A percentile compares a stretch with the other conserved stretches of the same genome.
Conservation (phyloP, 768 basidiomycete species). For the Pholiota molesta region DNA sequence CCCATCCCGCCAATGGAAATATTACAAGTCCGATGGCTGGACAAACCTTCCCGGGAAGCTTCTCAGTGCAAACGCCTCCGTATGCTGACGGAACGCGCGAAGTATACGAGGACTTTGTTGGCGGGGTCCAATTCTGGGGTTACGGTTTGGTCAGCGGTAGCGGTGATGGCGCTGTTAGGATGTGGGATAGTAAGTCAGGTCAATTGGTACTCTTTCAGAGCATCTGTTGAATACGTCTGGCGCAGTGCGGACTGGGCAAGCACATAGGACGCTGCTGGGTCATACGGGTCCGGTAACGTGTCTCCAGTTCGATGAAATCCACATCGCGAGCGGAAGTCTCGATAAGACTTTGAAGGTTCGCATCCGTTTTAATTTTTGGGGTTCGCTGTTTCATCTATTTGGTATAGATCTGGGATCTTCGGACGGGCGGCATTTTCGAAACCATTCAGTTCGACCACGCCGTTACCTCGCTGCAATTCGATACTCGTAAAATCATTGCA, state of each 20-base stretch:
- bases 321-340: constrained; percentile 90
- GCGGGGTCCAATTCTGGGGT: constrained; percentile 98
- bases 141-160: constrained; percentile 97
- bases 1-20: constrained; percentile 68
- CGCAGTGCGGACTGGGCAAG: constrained; percentile 95
- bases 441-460: constrained; percentile 90
- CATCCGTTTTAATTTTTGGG: constrained; percentile 13
- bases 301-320: constrained; percentile 94
- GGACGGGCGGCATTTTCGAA: constrained; percentile 86
- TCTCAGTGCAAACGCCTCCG: constrained; percentile 84
- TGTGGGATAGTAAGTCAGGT: constrained; percentile 94
- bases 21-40: constrained; percentile 43
- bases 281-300: constrained; percentile 94
- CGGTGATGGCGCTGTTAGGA: constrained; percentile 94
- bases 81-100: constrained; percentile 92
- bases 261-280: constrained; percentile 89
- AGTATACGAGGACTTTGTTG: constrained; percentile 96
- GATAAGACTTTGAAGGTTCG: constrained; percentile 91
- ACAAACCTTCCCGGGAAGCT: constrained; percentile 58
- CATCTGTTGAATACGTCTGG: not conserved
- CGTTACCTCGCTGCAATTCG: constrained; percentile 92
- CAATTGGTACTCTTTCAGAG: not conserved
- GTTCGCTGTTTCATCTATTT: not conserved
- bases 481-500: constrained; percentile 89
- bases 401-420: constrained; percentile 91